Base-by-base conservation (phyloP, 169 alveolate species). In the Cryptosporidium bovis region DNA sequence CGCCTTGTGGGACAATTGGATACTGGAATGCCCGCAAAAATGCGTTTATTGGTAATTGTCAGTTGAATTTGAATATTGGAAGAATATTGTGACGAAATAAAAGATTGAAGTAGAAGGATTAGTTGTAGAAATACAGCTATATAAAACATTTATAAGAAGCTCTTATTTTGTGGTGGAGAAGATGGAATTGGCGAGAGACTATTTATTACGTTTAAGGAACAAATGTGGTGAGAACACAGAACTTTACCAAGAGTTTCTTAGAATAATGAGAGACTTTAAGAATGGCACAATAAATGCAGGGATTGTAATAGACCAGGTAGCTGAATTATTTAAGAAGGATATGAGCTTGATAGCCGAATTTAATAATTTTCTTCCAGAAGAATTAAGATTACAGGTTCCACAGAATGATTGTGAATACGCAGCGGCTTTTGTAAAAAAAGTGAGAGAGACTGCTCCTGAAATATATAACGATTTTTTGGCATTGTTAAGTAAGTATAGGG, bases 1-100 rank as follows among this genome's bases (percentile, higher is more conserved):
- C 87, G 87, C 87, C 71, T 77, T 77, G 87, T 77, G 87, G 87
- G 87, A 77, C 87, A 77, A 77, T 56, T 62, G 87, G 87, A 77
- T 77, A 56, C 87, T 77, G 71, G 71, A 77, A 77, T 77, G 69
- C 87, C 87, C 87, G 87, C 87, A 77, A 44, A 64, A 77, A 77
- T 77, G 87, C 87, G 87, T 62, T 77, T 16, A 62, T 40, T 56
- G 87, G 62, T 60, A 77, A 62, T 60, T 77, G 87, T 77, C 87
- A 77, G 87, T 77, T 77, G 36, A 31, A 62, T 64, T 77, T 77
- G 40, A 77, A 77, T 68, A 77, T 77, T 62, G 71, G 87, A 50
- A 77, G 87, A 44, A 77, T 24, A 40, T 6, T 40, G 10, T 24
- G 12, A 64, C 50, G 40, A 62, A 77, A 60, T n/a, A 18, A 18